These are phyloP conservation scores for Escovopsis sp. DNA, from an alignment of 2,329 filamentous ascomycete species.

Conservation along the genomic window DNA sequence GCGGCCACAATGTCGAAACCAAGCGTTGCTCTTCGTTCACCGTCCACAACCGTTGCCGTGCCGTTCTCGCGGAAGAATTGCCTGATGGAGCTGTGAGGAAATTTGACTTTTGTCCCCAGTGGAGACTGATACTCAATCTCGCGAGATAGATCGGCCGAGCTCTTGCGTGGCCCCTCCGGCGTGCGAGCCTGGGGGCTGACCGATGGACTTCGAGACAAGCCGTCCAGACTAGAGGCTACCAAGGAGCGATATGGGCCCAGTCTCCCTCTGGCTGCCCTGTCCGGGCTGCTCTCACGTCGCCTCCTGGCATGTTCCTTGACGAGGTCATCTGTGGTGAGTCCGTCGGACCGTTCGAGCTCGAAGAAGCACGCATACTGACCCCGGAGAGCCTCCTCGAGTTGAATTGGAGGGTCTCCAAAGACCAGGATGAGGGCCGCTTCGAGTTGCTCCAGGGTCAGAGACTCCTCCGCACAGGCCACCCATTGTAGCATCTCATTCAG, in stretches of 20 bases:
- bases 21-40: constrained; percentile 10
- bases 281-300: constrained; percentile 12
- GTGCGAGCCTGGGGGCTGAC: constrained; percentile 11
- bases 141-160: constrained; percentile 13
- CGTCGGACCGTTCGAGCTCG: constrained; percentile 27
- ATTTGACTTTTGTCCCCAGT: constrained; percentile 22
- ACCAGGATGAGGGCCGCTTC: constrained; percentile 27
- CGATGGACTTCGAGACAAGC: constrained; percentile 5
- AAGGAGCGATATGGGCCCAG: constrained; percentile 3
- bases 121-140: constrained; percentile 27
- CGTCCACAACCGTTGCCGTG: constrained; percentile 9
- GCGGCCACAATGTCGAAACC: constrained; percentile 21
- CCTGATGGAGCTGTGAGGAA: constrained; percentile 25
- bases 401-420: constrained; percentile 24
- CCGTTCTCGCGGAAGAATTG: constrained; percentile 22
- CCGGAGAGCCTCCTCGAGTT: constrained; percentile 26
- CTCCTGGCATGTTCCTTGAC: constrained; percentile 21
- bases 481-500: constrained; percentile 32
- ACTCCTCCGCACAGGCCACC: constrained; percentile 28
- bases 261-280: constrained; percentile 9
- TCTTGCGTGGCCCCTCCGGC: too few species aligned
- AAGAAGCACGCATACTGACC: constrained; percentile 32
- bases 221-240: constrained; percentile 4
- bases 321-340: constrained; percentile 25
- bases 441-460: constrained; percentile 27